Evolutionary conservation across 2,329 filamentous ascomycete species (phyloP), one percentile per base, ranked within the genome.

Genomic region (Pseudomassariella vexata): DNA sequence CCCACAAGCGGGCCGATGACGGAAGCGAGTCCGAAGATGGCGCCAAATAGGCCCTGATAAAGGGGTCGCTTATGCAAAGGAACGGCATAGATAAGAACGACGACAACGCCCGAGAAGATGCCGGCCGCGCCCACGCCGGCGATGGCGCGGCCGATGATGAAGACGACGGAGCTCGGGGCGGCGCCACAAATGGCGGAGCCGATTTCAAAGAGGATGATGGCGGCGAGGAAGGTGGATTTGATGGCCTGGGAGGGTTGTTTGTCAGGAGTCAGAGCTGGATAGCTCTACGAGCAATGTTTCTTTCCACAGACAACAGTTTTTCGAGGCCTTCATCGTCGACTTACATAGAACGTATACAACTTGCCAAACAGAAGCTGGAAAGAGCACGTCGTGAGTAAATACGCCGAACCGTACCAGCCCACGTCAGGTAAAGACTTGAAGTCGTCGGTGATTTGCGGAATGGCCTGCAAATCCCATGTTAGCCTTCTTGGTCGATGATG

Each of bases 361-460:
- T 60, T 62, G 35, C 60, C 59, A 27, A 58, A 64, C 24, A 58
- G 38, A 15, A 63, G 53, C 45, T 63, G 60, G 35, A 61, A 62
- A 30, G 55, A 47, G 27, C 52, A 56, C 24, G 50, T 52, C 1
- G 56, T 59, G 11, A 62, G 38, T 33, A 61, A 37, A 34, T 59
- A 63, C 15, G 55, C 56, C n/a, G 50, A 53, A 15, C 56, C 56
- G 36, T 62, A 62, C 57, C 57, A 62, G 18, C 58, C 55, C n/a
- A 61, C 51, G 36, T 62, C 57, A 5, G 46, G 47, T 3, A 59
- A 45, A 6, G 55, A 58, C 34, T 56, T 38, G 44, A 61, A 62
- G 22, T 59, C 53, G 35, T 60, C 52, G 3, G 57, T 60, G 44
- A 60, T 61, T 28, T 47, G 47, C 11, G 57, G 59, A 27, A 62